Conservation (phyloP, 495 filamentous ascomycete genomes). For the Hypomontagnella submonticulosa region DNA sequence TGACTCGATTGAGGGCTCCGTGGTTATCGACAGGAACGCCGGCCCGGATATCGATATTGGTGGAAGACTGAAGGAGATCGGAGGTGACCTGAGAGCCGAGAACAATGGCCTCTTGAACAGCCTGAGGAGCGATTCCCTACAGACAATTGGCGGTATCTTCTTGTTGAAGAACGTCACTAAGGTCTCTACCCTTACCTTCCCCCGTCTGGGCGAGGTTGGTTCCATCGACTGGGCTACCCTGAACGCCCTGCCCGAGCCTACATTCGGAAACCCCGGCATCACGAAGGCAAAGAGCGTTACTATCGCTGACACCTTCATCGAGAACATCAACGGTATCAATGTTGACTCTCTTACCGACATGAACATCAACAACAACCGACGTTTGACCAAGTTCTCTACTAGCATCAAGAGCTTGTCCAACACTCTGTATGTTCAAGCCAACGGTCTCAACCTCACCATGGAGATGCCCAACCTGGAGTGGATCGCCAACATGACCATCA, state of each 20-base stretch:
- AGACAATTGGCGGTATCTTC: conserved; percentile 71
- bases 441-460: conserved; percentile 66
- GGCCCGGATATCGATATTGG: conserved; percentile 63
- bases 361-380: conserved; percentile 84
- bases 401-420: conserved; percentile 75
- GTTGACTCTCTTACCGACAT: conserved; percentile 69
- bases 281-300: conserved; percentile 70
- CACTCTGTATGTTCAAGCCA: conserved; percentile 72
- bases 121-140: conserved; percentile 60
- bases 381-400: conserved; percentile 74
- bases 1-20: conserved; percentile 72
- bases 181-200: conserved; percentile 71
- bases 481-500: conserved; percentile 87
- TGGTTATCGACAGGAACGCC: conserved; percentile 69
- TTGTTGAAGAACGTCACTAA: conserved; percentile 70
- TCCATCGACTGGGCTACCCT: conserved; percentile 77
- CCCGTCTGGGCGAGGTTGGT: conserved; percentile 69
- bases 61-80: conserved; percentile 68
- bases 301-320: conserved; percentile 86
- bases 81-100: conserved; percentile 71
- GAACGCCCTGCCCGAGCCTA: conserved; percentile 72
- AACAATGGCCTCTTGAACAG: conserved; percentile 69
- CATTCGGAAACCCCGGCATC: conserved; percentile 71
- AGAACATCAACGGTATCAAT: conserved; percentile 79
- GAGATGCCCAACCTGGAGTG: conserved; percentile 79